Evolutionary conservation across 1,139 yeast genomes (phyloP).

Genomic region (Kazachstania sp.): DNA sequence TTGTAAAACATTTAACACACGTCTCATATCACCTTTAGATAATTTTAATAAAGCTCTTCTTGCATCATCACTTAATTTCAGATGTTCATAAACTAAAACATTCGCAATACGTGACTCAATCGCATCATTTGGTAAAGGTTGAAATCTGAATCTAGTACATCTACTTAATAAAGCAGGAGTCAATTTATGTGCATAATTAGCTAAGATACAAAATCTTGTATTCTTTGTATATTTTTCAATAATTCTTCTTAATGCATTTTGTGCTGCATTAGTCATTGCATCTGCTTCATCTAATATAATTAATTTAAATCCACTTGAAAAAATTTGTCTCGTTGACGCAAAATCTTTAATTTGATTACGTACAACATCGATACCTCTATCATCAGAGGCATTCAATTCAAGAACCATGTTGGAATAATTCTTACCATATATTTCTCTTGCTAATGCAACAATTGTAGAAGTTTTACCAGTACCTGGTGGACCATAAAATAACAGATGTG

Average conservation of each 20-base stretch:
- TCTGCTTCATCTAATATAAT: slow-evolving; percentile 96
- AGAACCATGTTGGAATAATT: slow-evolving; percentile 81
- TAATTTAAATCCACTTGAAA: slow-evolving; percentile 69
- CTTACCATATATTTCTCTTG: slow-evolving; percentile 82
- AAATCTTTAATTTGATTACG: slow-evolving; percentile 87
- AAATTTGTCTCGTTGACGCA: slow-evolving; percentile 91
- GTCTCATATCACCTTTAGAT: slow-evolving; percentile 92
- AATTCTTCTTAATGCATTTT: slow-evolving; percentile 82
- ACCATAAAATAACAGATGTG: slow-evolving; percentile 87
- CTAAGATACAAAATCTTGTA: slow-evolving; percentile 91
- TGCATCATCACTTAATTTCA: slow-evolving; percentile 54
- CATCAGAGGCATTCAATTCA: slow-evolving; percentile 93
- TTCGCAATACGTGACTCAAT: slow-evolving; percentile 56
- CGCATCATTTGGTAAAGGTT: slow-evolving; percentile 65
- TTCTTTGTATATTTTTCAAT: slow-evolving; percentile 93
- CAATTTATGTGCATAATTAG: slow-evolving; percentile 90
- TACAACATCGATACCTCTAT: slow-evolving; percentile 92
- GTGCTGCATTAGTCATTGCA: slow-evolving; percentile 97
- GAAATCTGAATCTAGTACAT: slow-evolving; percentile 90
- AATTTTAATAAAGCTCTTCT: slow-evolving; percentile 55
- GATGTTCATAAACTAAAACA: slow-evolving; percentile 61
- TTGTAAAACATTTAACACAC: slow-evolving; percentile 86
- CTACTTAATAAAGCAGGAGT: slow-evolving; percentile 92
- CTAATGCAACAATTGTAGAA: slow-evolving; percentile 83
- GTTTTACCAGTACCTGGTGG: slow-evolving; percentile 99